phyloP scores from a whole-genome alignment of 768 basidiomycete genomes.

The Pleurotus sapidus region DNA sequence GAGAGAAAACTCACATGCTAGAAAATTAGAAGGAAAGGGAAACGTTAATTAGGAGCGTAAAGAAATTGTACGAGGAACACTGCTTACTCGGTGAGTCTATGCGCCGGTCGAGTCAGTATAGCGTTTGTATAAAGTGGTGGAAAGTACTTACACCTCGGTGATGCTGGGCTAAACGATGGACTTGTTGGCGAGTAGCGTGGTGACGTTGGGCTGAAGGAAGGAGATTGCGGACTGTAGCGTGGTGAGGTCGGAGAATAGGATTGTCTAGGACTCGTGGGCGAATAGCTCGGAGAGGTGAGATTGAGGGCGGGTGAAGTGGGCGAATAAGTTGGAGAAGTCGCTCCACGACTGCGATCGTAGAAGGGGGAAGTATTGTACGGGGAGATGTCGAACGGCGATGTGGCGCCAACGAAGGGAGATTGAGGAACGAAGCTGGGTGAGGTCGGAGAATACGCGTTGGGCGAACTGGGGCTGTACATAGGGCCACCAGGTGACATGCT shows the following conservation, averaged over 20 bases:
- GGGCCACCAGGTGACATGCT: conserved; percentile 88
- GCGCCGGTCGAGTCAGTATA: conserved; percentile 16
- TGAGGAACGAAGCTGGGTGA: conserved; percentile 84
- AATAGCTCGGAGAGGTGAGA: conserved; percentile 80
- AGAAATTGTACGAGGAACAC: not conserved
- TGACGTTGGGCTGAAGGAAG: conserved; percentile 87
- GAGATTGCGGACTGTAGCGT: conserved; percentile 84
- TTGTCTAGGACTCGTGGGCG: conserved; percentile 81
- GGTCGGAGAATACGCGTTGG: conserved; percentile 84
- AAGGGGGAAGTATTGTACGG: conserved; percentile 86
- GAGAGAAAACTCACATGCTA: conserved; percentile 57
- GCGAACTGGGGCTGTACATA: conserved; percentile 90
- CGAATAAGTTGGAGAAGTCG: conserved; percentile 83
- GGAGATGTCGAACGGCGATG: conserved; percentile 79
- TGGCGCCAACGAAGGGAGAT: conserved; percentile 79
- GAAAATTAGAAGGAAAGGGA: conserved; percentile 1
- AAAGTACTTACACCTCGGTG: conserved; percentile 73
- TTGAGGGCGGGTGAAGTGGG: conserved; percentile 85
- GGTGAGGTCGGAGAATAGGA: conserved; percentile 86
- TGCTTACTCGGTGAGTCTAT: conserved; percentile 80
- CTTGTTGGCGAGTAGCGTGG: conserved; percentile 88
- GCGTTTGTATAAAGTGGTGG: conserved; percentile 6
- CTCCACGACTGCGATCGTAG: conserved; percentile 56
- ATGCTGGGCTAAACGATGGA: conserved; percentile 90
- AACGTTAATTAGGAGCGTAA: conserved; percentile 18